Percentiles rank a stretch among this genome's conserved stretches.
Conservation (phyloP, 495 filamentous ascomycete species). For the Penicillium robsamsonii region DNA sequence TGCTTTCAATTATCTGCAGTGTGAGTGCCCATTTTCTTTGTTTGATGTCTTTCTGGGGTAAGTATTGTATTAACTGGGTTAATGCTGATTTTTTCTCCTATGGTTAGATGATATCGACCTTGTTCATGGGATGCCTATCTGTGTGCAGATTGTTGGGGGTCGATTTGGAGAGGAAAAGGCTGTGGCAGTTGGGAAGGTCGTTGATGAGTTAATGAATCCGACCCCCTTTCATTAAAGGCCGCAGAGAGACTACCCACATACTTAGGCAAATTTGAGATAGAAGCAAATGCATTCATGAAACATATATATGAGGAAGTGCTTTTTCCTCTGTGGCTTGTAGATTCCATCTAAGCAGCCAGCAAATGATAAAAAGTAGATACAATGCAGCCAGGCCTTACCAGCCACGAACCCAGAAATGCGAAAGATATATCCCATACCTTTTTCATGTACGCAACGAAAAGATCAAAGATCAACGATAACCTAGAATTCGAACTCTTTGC, state of each 20-base stretch:
- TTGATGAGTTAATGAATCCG: conserved; percentile 30
- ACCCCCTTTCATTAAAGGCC: conserved; percentile 16
- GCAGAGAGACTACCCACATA: neutral
- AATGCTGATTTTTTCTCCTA: conserved; percentile 2
- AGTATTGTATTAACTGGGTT: neutral
- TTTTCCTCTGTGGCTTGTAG: neutral
- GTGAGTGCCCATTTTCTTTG: conserved; percentile 21
- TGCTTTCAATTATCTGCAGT: conserved; percentile 40
- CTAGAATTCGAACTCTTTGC: conserved; percentile 76
- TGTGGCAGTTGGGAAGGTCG: conserved; percentile 41
- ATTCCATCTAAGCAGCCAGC: conserved; percentile 7
- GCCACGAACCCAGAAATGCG: conserved; percentile 2
- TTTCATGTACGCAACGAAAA: neutral
- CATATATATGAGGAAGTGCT: conserved; percentile 1
- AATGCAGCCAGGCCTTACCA: conserved; percentile 23
- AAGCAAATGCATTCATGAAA: conserved; percentile 1
- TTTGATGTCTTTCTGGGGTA: neutral
- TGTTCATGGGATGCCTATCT: conserved; percentile 50
- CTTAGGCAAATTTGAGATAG: neutral
- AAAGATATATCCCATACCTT: conserved; percentile 4
- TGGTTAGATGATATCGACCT: conserved; percentile 38
- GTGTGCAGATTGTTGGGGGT: conserved; percentile 53
- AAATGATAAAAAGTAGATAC: conserved; percentile 8
- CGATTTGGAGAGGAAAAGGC: conserved; percentile 47
- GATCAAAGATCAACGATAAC: neutral